phyloP scores from a whole-genome alignment of 768 basidiomycete genomes.

The Mycena venus region DNA sequence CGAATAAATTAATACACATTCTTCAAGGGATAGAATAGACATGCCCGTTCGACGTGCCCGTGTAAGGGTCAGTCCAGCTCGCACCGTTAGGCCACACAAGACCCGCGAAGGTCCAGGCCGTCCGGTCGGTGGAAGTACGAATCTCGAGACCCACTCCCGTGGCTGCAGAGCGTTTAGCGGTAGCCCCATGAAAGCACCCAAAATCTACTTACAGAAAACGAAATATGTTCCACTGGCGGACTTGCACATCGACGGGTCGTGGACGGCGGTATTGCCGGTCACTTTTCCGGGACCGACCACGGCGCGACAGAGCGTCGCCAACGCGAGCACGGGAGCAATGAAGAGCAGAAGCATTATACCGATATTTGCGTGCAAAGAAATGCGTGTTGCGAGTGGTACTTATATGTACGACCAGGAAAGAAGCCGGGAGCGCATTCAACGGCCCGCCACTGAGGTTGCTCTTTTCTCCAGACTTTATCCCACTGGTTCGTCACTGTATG shows the following conservation, averaged over 20 bases:
- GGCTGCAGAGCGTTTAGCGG: constrained; percentile 41
- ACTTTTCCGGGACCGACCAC: constrained; percentile 53
- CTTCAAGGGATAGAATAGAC: not conserved
- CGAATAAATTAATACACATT: not conserved
- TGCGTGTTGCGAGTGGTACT: not conserved
- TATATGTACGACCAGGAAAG: not conserved
- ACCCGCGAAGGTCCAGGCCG: constrained; percentile 59
- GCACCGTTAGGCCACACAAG: constrained; percentile 65
- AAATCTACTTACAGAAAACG: constrained; percentile 58
- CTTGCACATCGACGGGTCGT: constrained; percentile 66
- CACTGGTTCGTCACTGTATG: not conserved
- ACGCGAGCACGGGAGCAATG: constrained; percentile 28
- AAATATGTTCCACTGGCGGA: constrained; percentile 61
- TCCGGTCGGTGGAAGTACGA: constrained; percentile 62
- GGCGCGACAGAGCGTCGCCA: constrained; percentile 31
- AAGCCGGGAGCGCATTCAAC: not conserved
- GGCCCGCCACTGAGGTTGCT: no score
- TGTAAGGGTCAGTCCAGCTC: constrained; percentile 63
- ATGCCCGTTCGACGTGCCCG: constrained; percentile 61
- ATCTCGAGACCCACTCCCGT: constrained; percentile 64
- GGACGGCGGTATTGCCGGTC: constrained; percentile 57
- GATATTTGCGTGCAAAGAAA: not conserved
- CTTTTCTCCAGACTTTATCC: not conserved
- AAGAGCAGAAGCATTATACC: constrained; percentile 30
- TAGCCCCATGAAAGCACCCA: no score